These are phyloP conservation scores for Fusarium cyanostomum DNA, from an alignment of 2,329 filamentous ascomycete species.

Conservation along the genomic window DNA sequence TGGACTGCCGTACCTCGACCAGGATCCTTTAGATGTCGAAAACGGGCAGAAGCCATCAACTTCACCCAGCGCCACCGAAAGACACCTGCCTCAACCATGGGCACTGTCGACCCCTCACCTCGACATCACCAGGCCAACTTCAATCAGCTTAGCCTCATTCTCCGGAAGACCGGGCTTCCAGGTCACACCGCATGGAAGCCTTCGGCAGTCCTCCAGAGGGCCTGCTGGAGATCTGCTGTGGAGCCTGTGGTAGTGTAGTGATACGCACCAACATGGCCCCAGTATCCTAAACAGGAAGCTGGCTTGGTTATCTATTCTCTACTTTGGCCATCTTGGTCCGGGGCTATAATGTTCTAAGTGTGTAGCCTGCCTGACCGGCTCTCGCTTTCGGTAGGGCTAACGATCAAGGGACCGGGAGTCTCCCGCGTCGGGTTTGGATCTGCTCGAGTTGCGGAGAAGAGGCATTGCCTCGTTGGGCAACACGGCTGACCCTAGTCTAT, in stretches of 20 bases:
- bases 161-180: neutral
- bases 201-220: neutral
- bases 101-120: constrained; percentile 9
- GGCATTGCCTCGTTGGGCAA: constrained; percentile 13
- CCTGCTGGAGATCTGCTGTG: constrained; percentile 6
- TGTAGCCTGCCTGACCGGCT: constrained; percentile 14
- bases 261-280: constrained; percentile 29
- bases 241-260: too few species aligned
- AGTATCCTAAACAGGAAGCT: constrained; percentile 38
- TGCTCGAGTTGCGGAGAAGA: constrained; percentile 13
- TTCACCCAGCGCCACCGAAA: neutral
- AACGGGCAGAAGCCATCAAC: neutral
- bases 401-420: constrained; percentile 1
- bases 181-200: neutral
- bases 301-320: constrained; percentile 10
- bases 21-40: neutral
- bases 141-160: neutral
- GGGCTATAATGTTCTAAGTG: neutral
- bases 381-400: constrained; percentile 15
- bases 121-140: constrained; percentile 14
- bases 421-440: constrained; percentile 2
- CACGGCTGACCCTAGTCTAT: neutral
- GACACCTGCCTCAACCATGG: neutral
- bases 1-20: neutral
- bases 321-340: neutral